Evolutionary conservation across 495 filamentous ascomycete genomes (phyloP), one percentile per base, ranked within the genome.

Genomic region (Oidiodendron maius): DNA sequence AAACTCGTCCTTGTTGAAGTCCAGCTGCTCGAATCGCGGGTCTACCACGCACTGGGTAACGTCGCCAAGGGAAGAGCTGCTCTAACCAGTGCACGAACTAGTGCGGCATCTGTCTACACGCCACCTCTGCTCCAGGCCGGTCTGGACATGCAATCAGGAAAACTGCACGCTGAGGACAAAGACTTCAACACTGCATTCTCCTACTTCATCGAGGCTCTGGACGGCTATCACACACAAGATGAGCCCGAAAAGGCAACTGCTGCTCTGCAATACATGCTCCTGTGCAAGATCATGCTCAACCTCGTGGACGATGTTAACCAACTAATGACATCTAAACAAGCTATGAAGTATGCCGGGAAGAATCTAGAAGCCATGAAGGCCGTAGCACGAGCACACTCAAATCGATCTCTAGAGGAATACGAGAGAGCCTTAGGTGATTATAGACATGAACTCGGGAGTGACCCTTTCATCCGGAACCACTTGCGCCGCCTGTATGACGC

Each of bases 281-380:
- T 99, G 23, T 97, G 93, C 78, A 96, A 97, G 75, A 94, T 99
- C 71, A 97, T 99, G 93, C 75, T 96, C 53, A 99, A 99, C 71
- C 71, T 91, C 25, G 88, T 80, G 53, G 90, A 96, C 72, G 93
- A 99, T 69, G 91, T 99, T 61, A 91, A 89, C 68, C 77, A 81
- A 59, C 74, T 98, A 45, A 85, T 97, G 79, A 81, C 83, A 13
- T 90, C 86, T 38, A 98, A 98, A 75, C 89, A 95, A 64, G 93
- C 93, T 24, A 78, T 90, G 59, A 93, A 94, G 69, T 96, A 97
- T 65, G 91, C 91, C 20, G 91, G 90, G 46, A 83, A 87, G 66
- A 88, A 87, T 52, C 80, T 98, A 52, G 93, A 98, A 67, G 93
- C 93, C 35, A 98, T 98, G 91, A 97, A 96, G 71, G 89, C 93